Base-by-base conservation (phyloP, 2,329 filamentous ascomycete species). In the Dactylonectria estremocensis region DNA sequence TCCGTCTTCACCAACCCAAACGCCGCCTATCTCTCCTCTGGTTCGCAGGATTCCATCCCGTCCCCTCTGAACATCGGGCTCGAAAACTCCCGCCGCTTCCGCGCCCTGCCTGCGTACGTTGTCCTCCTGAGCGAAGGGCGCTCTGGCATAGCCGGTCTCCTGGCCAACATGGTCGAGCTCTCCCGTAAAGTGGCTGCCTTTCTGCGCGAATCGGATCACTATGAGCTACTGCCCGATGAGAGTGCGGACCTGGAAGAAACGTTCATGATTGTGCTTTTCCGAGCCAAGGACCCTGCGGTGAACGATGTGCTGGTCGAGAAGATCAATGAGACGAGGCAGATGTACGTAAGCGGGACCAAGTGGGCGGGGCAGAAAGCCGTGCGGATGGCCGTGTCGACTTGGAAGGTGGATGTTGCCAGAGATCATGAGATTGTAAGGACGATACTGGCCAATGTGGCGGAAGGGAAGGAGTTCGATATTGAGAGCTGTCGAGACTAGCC, bases 21-120 rank as follows among this genome's bases (percentile, higher is more conserved):
- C 77, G 95, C 95, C 2, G 93, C 91, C 1, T 98, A 98, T 77
- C 88, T 97, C 52, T 81, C 85, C 5, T 77, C 82, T 9, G 79
- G 80, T 20, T 78, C 80, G 16, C 74, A 75, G 3, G 77, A 66
- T 68, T 76, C 55, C 75, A 92, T 96, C 69, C 90, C 91, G n/a
- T 95, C 93, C 3, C 95, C 95, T 0, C 83, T 97, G 16, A 95
- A 97, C 80, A 89, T 96, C 64, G 94, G 95, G 20, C 85, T 98
- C 20, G 95, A 98, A 75, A 98, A 98, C 81, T 97, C 95, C 2
- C 90, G 95, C 45, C 91, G 95, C 6, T 97, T 98, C 83, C 90
- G 95, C 60, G 95, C 95, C 0, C 84, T 98, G n/a, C 95, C 95
- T 0, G 92, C 94, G 9, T 98, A 98, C 77, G 91, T 94, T 11